These are phyloP conservation scores for Yamadazyma takamatsuzukensis DNA, from an alignment of 805 yeast genomes.

Conservation along the genomic window DNA sequence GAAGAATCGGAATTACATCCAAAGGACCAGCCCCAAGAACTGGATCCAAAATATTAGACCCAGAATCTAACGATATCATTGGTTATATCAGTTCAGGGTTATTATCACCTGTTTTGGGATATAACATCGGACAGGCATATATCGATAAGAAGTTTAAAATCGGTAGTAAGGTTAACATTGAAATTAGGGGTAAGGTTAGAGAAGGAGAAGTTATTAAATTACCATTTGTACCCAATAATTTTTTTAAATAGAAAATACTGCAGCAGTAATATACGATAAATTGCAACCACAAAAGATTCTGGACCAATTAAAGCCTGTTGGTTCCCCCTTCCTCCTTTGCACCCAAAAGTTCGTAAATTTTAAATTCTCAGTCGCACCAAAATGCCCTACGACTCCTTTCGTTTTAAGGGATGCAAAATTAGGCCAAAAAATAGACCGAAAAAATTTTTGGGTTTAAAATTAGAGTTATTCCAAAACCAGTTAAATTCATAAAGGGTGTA, in stretches of 20 bases:
- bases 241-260: constrained; percentile 39
- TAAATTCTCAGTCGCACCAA: too few species aligned
- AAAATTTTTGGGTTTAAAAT: too few species aligned
- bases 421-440: too few species aligned
- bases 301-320: too few species aligned
- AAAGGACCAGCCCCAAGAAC: constrained; percentile 94
- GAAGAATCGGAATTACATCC: constrained; percentile 72
- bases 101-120: constrained; percentile 58
- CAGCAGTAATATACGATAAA: too few species aligned
- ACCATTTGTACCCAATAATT: constrained; percentile 79
- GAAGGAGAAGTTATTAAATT: constrained; percentile 73
- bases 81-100: constrained; percentile 62
- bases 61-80: constrained; percentile 36
- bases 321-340: too few species aligned
- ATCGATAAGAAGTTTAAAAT: constrained; percentile 68
- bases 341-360: too few species aligned
- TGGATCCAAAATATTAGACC: constrained; percentile 62
- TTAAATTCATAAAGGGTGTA: too few species aligned
- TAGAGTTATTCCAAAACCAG: too few species aligned
- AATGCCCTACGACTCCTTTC: too few species aligned
- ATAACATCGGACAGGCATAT: constrained; percentile 90
- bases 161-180: constrained; percentile 69
- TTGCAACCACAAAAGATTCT: too few species aligned
- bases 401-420: too few species aligned
- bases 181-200: constrained; percentile 79